Evolutionary conservation across 352 stramenopile species (phyloP).

Genomic region (Hyaloperonospora brassicae): DNA sequence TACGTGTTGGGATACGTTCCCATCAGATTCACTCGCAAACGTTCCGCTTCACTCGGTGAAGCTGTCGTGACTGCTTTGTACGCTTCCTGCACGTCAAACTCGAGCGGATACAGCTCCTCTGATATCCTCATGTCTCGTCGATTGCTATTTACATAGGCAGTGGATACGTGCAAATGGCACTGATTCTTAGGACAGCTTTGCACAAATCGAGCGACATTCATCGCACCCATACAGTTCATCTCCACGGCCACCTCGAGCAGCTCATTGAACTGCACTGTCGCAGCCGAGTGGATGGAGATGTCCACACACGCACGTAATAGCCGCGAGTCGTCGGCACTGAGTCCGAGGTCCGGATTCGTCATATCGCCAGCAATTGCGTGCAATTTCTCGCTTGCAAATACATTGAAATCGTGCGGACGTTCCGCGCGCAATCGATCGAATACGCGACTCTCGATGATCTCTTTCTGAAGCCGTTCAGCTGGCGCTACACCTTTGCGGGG

Average conservation of each 20-base stretch:
- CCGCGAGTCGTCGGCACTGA: constrained; percentile 36
- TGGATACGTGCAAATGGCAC: constrained; percentile 77
- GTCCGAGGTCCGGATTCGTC: constrained; percentile 50
- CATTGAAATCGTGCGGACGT: constrained; percentile 36
- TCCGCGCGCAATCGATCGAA: constrained; percentile 63
- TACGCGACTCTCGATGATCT: constrained; percentile 66
- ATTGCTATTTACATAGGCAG: constrained; percentile 83
- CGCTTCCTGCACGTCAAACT: constrained; percentile 73
- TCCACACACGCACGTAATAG: constrained; percentile 41
- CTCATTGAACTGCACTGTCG: constrained; percentile 82
- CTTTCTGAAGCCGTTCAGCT: constrained; percentile 49
- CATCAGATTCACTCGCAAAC: constrained; percentile 69
- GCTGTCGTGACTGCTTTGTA: constrained; percentile 44
- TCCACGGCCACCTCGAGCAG: constrained; percentile 78
- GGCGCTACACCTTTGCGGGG: constrained; percentile 61
- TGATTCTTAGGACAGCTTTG: constrained; percentile 39
- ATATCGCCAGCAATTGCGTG: constrained; percentile 61
- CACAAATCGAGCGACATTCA: constrained; percentile 59
- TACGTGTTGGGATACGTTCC: constrained; percentile 87
- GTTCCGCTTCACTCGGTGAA: constrained; percentile 48
- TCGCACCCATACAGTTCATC: constrained; percentile 74
- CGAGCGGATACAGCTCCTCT: constrained; percentile 77
- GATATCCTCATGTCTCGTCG: constrained; percentile 41
- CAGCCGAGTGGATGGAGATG: constrained; percentile 79
- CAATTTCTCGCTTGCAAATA: constrained; percentile 51